Evolutionary conservation across 2,329 filamentous ascomycete species (phyloP).

Genomic region (Clonostachys byssicola): DNA sequence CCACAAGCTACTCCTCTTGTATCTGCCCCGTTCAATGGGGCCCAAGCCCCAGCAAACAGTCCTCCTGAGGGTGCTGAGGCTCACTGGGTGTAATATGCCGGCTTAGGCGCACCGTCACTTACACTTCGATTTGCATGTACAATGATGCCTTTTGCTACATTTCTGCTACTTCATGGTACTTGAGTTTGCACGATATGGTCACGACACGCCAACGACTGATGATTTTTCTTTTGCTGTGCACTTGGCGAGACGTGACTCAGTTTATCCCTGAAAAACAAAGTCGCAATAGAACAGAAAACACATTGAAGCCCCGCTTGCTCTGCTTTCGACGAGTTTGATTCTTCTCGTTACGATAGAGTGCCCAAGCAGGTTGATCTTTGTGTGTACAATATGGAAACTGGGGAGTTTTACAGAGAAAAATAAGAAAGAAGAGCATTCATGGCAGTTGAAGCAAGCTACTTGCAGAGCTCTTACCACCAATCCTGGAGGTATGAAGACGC

Average conservation of each 20-base stretch:
- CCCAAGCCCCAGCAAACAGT: conserved; percentile 9
- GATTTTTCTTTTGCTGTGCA: conserved; percentile 25
- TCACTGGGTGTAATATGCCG: conserved; percentile 29
- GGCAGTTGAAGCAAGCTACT: too few species aligned
- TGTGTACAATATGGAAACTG: conserved; percentile 27
- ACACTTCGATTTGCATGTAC: conserved; percentile 22
- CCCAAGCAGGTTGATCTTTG: conserved; percentile 8
- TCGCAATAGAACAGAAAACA: too few species aligned
- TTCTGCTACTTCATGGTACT: conserved; percentile 13
- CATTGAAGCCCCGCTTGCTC: too few species aligned
- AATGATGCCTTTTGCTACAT: conserved; percentile 11
- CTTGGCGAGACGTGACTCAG: too few species aligned
- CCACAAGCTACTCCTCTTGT: too few species aligned
- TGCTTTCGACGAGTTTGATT: too few species aligned
- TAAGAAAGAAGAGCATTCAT: neutral
- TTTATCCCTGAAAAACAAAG: too few species aligned
- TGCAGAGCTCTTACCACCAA: too few species aligned
- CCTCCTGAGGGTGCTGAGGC: conserved; percentile 11
- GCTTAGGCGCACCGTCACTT: conserved; percentile 2
- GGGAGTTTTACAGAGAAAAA: conserved; percentile 11
- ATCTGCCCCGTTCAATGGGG: conserved; percentile 10
- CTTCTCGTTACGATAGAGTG: too few species aligned
- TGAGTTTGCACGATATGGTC: conserved; percentile 22
- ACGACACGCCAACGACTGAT: conserved; percentile 33
- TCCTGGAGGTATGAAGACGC: too few species aligned